Conservation (phyloP, 2,329 filamentous ascomycete species). For the Verticillium longisporum region DNA sequence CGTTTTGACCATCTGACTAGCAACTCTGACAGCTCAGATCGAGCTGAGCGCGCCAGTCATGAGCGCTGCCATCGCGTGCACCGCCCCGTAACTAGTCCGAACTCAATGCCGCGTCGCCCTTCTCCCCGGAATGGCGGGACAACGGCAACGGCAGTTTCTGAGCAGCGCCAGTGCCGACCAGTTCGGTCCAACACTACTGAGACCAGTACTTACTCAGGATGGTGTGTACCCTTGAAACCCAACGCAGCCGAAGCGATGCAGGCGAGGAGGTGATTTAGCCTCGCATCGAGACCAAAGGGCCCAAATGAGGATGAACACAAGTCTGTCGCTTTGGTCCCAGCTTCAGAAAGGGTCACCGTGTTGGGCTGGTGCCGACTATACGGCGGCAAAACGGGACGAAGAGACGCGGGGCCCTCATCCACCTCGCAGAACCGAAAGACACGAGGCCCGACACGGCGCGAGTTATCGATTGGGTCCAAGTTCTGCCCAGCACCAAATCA, state of each 20-base stretch:
- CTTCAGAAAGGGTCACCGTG: background rate
- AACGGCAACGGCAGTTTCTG: background rate
- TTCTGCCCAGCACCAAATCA: background rate
- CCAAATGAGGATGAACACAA: background rate
- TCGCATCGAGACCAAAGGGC: background rate
- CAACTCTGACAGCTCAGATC: background rate
- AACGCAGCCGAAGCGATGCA: background rate
- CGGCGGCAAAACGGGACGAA: background rate
- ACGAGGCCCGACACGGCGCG: background rate
- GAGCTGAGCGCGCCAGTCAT: background rate
- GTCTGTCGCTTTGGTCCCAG: background rate
- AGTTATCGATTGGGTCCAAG: background rate
- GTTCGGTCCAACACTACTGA: background rate
- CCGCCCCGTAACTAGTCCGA: background rate
- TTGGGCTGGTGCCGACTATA: background rate
- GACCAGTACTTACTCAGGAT: background rate
- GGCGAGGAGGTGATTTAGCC: background rate
- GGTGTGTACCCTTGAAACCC: background rate
- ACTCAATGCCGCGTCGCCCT: background rate
- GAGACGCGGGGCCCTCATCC: background rate
- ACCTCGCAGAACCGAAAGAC: background rate
- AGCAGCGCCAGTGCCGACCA: background rate
- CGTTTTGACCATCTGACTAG: background rate
- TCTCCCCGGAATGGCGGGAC: background rate
- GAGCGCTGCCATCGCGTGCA: background rate